Evolutionary conservation across 495 filamentous ascomycete genomes (phyloP).

Genomic region (Stereocaulon alpinum): DNA sequence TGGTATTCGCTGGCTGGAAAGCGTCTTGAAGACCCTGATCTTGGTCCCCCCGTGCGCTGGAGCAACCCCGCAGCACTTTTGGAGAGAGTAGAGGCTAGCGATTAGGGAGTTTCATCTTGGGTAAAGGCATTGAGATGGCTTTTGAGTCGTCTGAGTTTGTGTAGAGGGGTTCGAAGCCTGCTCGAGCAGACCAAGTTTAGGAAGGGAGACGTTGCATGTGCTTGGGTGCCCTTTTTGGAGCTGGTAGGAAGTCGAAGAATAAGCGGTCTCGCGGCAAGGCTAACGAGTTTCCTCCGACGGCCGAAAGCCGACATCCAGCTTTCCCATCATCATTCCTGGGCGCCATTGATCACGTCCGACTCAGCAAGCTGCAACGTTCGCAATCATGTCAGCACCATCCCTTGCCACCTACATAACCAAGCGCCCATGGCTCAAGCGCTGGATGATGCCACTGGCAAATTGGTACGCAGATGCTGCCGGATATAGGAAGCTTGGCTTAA

Average conservation of each 20-base stretch:
- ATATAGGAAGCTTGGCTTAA: conserved; percentile 86
- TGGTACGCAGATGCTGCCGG: conserved; percentile 82
- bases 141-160: background rate
- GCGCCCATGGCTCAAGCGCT: conserved; percentile 71
- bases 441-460: conserved; percentile 65
- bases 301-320: background rate
- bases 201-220: conserved; percentile 1
- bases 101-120: conserved; percentile 17
- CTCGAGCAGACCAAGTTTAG: background rate
- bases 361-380: conserved; percentile 3
- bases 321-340: background rate
- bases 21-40: background rate
- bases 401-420: conserved; percentile 61
- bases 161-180: background rate
- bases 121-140: conserved; percentile 1
- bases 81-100: conserved; percentile 17
- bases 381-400: conserved; percentile 63
- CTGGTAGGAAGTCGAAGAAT: conserved; percentile 1
- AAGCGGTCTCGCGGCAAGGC: conserved; percentile 5
- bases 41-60: conserved; percentile 19
- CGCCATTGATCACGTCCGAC: background rate
- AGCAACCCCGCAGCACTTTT: conserved; percentile 23
- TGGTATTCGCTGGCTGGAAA: conserved; percentile 1
- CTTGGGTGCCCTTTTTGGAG: background rate
- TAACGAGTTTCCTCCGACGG: background rate